Base-by-base conservation (phyloP, 306 rosid species). In the Ormosia emarginata region DNA sequence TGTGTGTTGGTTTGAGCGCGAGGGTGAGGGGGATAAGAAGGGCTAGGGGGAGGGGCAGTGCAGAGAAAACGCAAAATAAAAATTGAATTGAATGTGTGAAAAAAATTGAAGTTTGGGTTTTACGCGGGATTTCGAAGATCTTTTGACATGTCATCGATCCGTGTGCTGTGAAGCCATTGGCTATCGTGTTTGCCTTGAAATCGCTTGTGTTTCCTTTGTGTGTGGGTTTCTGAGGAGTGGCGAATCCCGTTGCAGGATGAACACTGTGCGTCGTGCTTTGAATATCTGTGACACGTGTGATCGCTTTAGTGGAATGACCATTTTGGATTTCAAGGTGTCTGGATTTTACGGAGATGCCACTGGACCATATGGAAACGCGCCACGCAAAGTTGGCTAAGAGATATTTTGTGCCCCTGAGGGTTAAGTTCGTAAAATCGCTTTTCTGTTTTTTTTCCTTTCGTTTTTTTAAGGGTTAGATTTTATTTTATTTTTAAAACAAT, bases 111-210 rank as follows among this genome's bases (percentile, higher is more conserved):
- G 86, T 79, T 85, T 76, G 84, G 91, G 88, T 92, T 92, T 92
- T 92, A 70, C 97, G 98, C 98, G 97, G 97, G 98, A 94, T 90
- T 89, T 90, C 82, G 49, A 82, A 84, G 39, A 50, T 72, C 17
- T 78, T 77, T 59, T 6, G 84, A 91, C 91, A 92, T 82, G 87
- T 94, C 93, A 82, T 0, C 85, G 71, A 90, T 94, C 98, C 88
- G 83, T 55, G 89, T 67, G 89, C 18, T 61, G 2, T 0, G 0
- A 1, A 1, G 0, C 55, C 0, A 73, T 55, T 76, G 33, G 92
- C 43, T 49, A 0, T 1, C 0, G 0, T 2, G 1, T 36, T 14
- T 8, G 8, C 72, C 17, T n/a, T 5, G 0, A 2, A 9, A 7
- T 52, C 46, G 2, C 79, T 61, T 92, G 97, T 89, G 98, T 82